A percentile compares a stretch with the other conserved stretches of the same genome.
These are phyloP conservation scores for Melaleuca alternifolia DNA, from an alignment of 345 rosid species.

Conservation along the genomic window DNA sequence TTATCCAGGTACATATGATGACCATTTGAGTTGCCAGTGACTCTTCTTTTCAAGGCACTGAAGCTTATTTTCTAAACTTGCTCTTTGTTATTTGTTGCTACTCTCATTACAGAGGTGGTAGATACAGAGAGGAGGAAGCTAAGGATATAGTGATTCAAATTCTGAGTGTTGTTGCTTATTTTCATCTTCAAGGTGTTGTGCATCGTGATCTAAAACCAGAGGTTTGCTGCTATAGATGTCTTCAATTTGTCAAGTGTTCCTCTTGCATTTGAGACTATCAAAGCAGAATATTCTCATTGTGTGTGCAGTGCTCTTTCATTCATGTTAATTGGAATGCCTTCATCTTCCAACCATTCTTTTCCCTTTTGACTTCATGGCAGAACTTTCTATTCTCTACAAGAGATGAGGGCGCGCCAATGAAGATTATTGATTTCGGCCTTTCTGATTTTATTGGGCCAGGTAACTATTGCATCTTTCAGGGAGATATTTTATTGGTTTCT, in stretches of 20 bases:
- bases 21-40: not conserved
- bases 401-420: slow-evolving; percentile 73
- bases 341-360: not conserved
- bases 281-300: not conserved
- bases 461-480: slow-evolving; percentile 11
- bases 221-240: slow-evolving; percentile 28
- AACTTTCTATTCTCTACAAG: slow-evolving; percentile 81
- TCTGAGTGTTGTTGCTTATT: slow-evolving; percentile 76
- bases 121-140: slow-evolving; percentile 84
- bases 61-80: not conserved
- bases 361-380: slow-evolving; percentile 28
- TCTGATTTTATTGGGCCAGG: slow-evolving; percentile 79
- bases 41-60: not conserved
- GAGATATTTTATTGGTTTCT: not conserved
- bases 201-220: slow-evolving; percentile 97
- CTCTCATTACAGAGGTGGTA: slow-evolving; percentile 71
- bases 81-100: not conserved
- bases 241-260: not conserved
- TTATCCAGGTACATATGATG: slow-evolving; percentile 51
- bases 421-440: slow-evolving; percentile 92
- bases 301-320: not conserved
- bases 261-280: not conserved
- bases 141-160: slow-evolving; percentile 67
- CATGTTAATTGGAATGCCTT: not conserved
- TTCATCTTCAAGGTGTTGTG: slow-evolving; percentile 96